A percentile compares a stretch with the other conserved stretches of the same genome.
Evolutionary conservation across 2,329 filamentous ascomycete genomes (phyloP).

Genomic region (Pseudogymnoascus sp.): DNA sequence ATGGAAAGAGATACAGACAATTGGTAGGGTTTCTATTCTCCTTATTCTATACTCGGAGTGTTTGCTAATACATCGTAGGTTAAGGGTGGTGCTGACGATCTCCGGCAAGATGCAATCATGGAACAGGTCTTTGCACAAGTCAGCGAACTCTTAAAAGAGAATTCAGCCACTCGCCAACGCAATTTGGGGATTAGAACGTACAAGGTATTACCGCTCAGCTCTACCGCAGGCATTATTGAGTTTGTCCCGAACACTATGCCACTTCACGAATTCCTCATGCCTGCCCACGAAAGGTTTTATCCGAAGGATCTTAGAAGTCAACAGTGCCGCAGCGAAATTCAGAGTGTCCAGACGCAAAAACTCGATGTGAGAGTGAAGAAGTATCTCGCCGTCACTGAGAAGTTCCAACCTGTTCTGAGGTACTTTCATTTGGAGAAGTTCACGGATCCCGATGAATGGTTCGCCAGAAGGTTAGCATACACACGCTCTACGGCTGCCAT

Average conservation of each 20-base stretch:
- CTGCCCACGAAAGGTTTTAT: conserved; percentile 80
- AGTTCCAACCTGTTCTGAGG: conserved; percentile 86
- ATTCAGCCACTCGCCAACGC: conserved; percentile 80
- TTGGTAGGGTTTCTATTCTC: conserved; percentile 46
- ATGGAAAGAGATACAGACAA: conserved; percentile 79
- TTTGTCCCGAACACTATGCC: conserved; percentile 93
- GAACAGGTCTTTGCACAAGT: conserved; percentile 98
- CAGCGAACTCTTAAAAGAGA: conserved; percentile 78
- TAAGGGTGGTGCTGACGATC: conserved; percentile 91
- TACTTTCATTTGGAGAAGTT: conserved; percentile 98
- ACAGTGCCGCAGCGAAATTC: conserved; percentile 73
- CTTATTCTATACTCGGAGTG: conserved; percentile 11
- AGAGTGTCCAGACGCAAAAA: conserved; percentile 61
- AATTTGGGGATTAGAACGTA: conserved; percentile 91
- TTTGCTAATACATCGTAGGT: conserved; percentile 42
- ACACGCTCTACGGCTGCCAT: conserved; percentile 90
- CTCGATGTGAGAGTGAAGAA: conserved; percentile 65
- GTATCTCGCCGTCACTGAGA: conserved; percentile 71
- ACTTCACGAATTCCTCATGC: conserved; percentile 85
- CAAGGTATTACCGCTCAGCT: conserved; percentile 86
- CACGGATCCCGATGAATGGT: conserved; percentile 93
- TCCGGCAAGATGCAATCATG: conserved; percentile 97
- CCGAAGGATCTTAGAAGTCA: conserved; percentile 74
- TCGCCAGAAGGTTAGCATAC: conserved; percentile 79
- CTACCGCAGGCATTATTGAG: conserved; percentile 85